Percentiles rank a stretch among this genome's conserved stretches.
These are phyloP conservation scores for Fusarium bulbicola DNA, from an alignment of 2,329 filamentous ascomycete genomes.

Conservation along the genomic window DNA sequence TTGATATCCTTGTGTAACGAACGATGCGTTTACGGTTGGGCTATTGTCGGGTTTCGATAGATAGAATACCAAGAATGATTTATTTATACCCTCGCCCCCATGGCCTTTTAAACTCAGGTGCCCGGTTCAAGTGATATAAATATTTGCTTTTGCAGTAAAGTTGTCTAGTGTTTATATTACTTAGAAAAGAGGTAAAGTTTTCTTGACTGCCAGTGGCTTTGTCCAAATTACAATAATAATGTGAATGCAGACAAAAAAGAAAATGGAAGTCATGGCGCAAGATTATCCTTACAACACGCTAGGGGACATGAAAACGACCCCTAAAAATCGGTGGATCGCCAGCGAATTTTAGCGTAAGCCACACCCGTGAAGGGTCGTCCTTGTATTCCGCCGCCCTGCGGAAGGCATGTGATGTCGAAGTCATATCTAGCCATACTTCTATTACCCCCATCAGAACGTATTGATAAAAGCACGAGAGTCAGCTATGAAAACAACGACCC, in stretches of 20 bases:
- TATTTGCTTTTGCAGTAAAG: too few relatives aligned
- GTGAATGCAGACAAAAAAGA: too few relatives aligned
- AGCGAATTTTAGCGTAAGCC: neutral
- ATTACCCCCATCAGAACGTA: neutral
- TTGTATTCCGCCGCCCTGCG: too few relatives aligned
- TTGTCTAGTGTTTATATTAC: too few relatives aligned
- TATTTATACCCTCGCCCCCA: neutral
- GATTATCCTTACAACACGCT: neutral
- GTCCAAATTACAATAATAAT: too few relatives aligned
- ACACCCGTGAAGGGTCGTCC: neutral
- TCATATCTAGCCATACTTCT: neutral
- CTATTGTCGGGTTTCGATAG: neutral
- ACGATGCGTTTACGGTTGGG: slow-evolving; percentile 27
- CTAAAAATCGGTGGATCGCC: neutral
- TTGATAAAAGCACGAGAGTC: neutral
- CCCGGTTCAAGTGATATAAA: too few relatives aligned
- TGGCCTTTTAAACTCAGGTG: too few relatives aligned
- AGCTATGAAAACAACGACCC: neutral
- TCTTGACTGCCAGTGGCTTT: too few relatives aligned
- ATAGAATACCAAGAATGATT: slow-evolving; percentile 22
- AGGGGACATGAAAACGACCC: neutral
- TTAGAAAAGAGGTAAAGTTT: too few relatives aligned
- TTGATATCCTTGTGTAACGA: slow-evolving; percentile 30
- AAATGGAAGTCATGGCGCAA: neutral
- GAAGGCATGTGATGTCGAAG: neutral